These are phyloP conservation scores for Saturnispora ahearnii DNA, from an alignment of 805 yeast species.

Conservation along the genomic window DNA sequence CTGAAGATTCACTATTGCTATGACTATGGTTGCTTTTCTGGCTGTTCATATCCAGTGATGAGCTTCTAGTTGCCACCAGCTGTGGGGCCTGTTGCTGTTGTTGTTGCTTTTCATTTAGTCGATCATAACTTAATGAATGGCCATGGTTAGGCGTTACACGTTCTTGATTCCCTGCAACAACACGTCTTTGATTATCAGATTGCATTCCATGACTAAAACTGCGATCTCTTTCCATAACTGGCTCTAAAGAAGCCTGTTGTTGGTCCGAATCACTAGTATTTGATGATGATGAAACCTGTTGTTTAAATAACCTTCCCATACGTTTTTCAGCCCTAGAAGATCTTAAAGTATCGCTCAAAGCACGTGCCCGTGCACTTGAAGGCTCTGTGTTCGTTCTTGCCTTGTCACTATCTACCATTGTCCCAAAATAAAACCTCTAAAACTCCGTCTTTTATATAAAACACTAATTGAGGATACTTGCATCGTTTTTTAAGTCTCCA, in stretches of 20 bases:
- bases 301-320: slow-evolving; percentile 28
- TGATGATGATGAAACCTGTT: slow-evolving; percentile 11
- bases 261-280: background rate
- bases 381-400: background rate
- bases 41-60: slow-evolving; percentile 13
- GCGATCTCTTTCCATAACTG: background rate
- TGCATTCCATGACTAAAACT: slow-evolving; percentile 1
- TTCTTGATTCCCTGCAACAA: slow-evolving; percentile 3
- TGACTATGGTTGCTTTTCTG: slow-evolving; percentile 16
- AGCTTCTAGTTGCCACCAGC: background rate
- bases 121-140: slow-evolving; percentile 1
- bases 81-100: slow-evolving; percentile 5
- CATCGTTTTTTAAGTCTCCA: background rate
- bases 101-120: slow-evolving; percentile 1
- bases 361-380: background rate
- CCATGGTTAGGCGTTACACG: slow-evolving; percentile 3
- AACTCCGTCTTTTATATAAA: background rate
- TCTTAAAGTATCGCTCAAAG: slow-evolving; percentile 1
- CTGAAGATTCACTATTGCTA: slow-evolving; percentile 16
- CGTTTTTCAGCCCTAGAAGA: slow-evolving; percentile 28
- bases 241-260: background rate
- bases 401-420: slow-evolving; percentile 2
- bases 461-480: background rate
- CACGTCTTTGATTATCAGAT: background rate
- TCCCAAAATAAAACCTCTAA: background rate